A percentile compares a stretch with the other conserved stretches of the same genome.
These are phyloP conservation scores for Phanerodontia chrysosporium DNA, from an alignment of 768 basidiomycete genomes.

Conservation along the genomic window DNA sequence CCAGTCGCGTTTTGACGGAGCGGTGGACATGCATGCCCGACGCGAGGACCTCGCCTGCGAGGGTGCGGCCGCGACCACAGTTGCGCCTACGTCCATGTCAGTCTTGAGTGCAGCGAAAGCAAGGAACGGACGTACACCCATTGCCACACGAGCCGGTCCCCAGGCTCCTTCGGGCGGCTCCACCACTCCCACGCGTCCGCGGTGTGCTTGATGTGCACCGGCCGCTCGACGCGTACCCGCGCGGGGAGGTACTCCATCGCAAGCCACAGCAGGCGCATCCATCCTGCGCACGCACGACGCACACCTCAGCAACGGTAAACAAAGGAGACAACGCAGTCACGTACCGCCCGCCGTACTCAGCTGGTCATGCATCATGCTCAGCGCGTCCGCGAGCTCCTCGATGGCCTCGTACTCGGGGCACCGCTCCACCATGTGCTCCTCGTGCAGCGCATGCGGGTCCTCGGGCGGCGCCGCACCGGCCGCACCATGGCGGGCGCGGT, in stretches of 20 bases:
- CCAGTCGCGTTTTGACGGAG: slow-evolving; percentile 51
- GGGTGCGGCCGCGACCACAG: slow-evolving; percentile 37
- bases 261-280: slow-evolving; percentile 44
- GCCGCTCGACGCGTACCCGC: background rate
- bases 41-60: slow-evolving; percentile 30
- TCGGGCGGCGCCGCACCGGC: background rate
- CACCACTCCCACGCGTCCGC: background rate
- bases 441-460: background rate
- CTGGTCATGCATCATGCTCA: slow-evolving; percentile 50
- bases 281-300: background rate
- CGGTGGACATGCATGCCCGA: slow-evolving; percentile 41
- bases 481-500: background rate
- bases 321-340: background rate
- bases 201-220: background rate
- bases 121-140: background rate
- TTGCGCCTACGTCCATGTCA: slow-evolving; percentile 24
- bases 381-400: slow-evolving; percentile 55
- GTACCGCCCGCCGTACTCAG: slow-evolving; percentile 27
- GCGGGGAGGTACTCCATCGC: slow-evolving; percentile 45
- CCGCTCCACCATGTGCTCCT: background rate
- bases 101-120: background rate
- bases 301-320: slow-evolving; percentile 8
- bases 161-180: background rate
- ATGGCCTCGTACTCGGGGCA: slow-evolving; percentile 45
- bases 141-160: background rate